Evolutionary conservation across 2,329 filamentous ascomycete genomes (phyloP).

Genomic region (Ampelomyces quisqualis): DNA sequence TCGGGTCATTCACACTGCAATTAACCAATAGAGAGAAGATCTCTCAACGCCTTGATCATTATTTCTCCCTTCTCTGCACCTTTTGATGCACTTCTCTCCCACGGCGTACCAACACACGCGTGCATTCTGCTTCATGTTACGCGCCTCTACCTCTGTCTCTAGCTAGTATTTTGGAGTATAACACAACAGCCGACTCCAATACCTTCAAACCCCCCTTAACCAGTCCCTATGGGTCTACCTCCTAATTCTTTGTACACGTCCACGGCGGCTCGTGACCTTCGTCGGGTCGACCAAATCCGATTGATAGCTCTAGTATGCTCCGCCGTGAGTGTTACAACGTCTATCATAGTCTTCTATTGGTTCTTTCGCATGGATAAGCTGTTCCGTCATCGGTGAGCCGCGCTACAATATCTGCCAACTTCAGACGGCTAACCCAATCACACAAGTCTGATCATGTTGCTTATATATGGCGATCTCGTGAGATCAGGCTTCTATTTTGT

Average conservation of each 20-base stretch:
- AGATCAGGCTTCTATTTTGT: slow-evolving; percentile 69
- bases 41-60: background rate
- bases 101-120: background rate
- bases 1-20: background rate
- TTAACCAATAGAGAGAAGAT: background rate
- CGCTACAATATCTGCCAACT: background rate
- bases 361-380: slow-evolving; percentile 71
- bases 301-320: slow-evolving; percentile 40
- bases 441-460: slow-evolving; percentile 67
- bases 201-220: too few species aligned
- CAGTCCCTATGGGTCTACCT: background rate
- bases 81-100: background rate
- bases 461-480: slow-evolving; percentile 71
- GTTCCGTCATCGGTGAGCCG: slow-evolving; percentile 69
- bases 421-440: background rate
- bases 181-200: too few species aligned
- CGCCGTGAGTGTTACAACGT: slow-evolving; percentile 58
- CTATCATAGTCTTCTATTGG: slow-evolving; percentile 65
- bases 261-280: slow-evolving; percentile 1
- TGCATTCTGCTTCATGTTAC: too few species aligned
- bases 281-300: slow-evolving; percentile 35
- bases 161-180: too few species aligned
- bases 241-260: slow-evolving; percentile 8
- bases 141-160: too few species aligned
- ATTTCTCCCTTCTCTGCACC: background rate